Conservation (phyloP, 2,329 filamentous ascomycete genomes). For the Aspergillus cejpii region DNA sequence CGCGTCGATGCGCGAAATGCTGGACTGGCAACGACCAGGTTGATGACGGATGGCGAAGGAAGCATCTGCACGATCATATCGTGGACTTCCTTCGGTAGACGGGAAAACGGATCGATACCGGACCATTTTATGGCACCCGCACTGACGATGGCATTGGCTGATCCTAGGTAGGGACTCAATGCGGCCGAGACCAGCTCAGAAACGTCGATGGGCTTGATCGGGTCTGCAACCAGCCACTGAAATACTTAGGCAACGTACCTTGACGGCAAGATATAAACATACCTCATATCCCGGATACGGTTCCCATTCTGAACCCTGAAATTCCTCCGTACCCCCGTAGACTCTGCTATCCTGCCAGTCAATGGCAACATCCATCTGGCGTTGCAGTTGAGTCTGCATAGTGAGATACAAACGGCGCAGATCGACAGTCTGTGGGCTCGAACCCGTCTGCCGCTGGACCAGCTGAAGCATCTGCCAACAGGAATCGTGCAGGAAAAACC, state of each 20-base stretch:
- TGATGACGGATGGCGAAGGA: neutral
- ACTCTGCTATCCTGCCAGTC: neutral
- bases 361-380: neutral
- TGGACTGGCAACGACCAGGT: slow-evolving; percentile 1
- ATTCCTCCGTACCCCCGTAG: neutral
- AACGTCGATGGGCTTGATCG: neutral
- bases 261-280: neutral
- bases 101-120: neutral
- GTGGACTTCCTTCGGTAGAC: slow-evolving; percentile 2
- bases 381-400: neutral
- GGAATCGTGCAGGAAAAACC: slow-evolving; percentile 2
- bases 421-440: neutral
- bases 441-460: neutral
- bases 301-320: neutral
- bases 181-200: neutral
- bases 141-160: neutral
- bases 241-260: neutral
- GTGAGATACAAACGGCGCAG: neutral
- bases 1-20: neutral
- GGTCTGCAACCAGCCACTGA: slow-evolving; percentile 5
- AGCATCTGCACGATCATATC: slow-evolving; percentile 3
- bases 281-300: slow-evolving; percentile 4
- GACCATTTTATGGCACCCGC: neutral
- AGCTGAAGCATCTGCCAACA: slow-evolving; percentile 1
- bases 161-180: neutral